Evolutionary conservation across 371 early-diverging fungal species (phyloP).

Genomic region (Mortierella sp.): DNA sequence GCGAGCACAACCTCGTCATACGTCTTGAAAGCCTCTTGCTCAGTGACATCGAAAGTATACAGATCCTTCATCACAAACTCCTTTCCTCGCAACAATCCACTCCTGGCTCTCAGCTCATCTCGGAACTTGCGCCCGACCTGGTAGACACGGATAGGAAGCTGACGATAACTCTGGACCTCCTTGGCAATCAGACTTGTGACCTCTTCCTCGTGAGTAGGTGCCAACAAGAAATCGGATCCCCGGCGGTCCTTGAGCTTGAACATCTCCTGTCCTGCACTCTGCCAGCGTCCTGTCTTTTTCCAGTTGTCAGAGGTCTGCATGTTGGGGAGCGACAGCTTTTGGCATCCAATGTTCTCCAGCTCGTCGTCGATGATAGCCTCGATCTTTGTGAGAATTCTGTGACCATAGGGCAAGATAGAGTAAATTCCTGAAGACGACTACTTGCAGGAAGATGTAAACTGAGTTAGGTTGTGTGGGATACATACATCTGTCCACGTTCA

Average conservation of each 20-base stretch:
- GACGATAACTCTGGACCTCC: conserved; percentile 76
- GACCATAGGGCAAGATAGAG: conserved; percentile 84
- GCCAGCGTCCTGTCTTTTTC: conserved; percentile 87
- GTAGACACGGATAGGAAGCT: conserved; percentile 89
- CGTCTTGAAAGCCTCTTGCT: conserved; percentile 75
- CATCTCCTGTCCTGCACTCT: conserved; percentile 80
- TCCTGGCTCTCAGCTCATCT: conserved; percentile 88
- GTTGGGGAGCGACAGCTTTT: conserved; percentile 81
- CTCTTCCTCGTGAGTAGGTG: conserved; percentile 96
- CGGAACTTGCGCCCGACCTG: conserved; percentile 92
- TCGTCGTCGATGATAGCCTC: conserved; percentile 85
- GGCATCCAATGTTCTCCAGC: conserved; percentile 81
- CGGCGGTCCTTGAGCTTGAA: conserved; percentile 88
- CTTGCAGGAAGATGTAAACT: background rate
- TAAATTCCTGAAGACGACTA: conserved; percentile 88
- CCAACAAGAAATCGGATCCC: conserved; percentile 76
- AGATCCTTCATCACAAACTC: conserved; percentile 98
- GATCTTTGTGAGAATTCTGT: conserved; percentile 81
- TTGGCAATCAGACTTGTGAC: conserved; percentile 81
- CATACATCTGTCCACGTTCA: background rate
- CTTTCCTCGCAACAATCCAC: conserved; percentile 86
- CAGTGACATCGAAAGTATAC: conserved; percentile 87
- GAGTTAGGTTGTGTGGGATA: background rate
- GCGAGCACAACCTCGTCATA: conserved; percentile 82
- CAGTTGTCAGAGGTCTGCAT: conserved; percentile 78